A percentile compares a stretch with the other conserved stretches of the same genome.
Evolutionary conservation across 1,139 yeast genomes (phyloP).

Genomic region (Geotrichum armillariae): DNA sequence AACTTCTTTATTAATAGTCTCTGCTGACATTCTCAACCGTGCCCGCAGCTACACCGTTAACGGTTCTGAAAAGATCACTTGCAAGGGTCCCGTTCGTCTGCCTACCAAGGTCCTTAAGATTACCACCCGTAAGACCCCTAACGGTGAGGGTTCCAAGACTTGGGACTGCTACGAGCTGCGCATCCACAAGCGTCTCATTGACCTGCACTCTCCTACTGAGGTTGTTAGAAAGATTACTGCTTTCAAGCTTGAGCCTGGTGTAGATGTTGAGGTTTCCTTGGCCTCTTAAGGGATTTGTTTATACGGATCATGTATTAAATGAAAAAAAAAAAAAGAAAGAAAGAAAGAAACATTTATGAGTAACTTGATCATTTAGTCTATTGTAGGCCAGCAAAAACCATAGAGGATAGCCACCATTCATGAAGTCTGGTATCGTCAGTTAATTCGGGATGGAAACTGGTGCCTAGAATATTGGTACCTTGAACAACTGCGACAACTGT

Average conservation of each 20-base stretch:
- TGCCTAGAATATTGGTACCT: constrained; percentile 54
- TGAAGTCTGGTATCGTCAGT: constrained; percentile 62
- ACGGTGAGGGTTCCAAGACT: constrained; percentile 99
- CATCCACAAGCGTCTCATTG: constrained; percentile 99
- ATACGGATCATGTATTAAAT: background rate
- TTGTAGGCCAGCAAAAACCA: too few species aligned
- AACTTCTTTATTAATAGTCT: constrained; percentile 43
- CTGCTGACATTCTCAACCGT: constrained; percentile 84
- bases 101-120: constrained; percentile 99
- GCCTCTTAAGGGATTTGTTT: constrained; percentile 37
- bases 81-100: constrained; percentile 97
- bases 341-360: background rate
- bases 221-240: constrained; percentile 96
- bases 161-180: constrained; percentile 99
- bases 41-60: constrained; percentile 71
- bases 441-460: constrained; percentile 82
- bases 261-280: constrained; percentile 46
- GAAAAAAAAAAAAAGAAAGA: background rate
- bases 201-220: constrained; percentile 95
- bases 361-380: too few species aligned
- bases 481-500: constrained; percentile 29
- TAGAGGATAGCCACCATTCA: constrained; percentile 59
- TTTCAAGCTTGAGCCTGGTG: constrained; percentile 65
- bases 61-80: constrained; percentile 30
- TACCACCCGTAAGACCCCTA: constrained; percentile 99